phyloP scores from a whole-genome alignment of 2,329 filamentous ascomycete genomes.

The Fusarium hostae region DNA sequence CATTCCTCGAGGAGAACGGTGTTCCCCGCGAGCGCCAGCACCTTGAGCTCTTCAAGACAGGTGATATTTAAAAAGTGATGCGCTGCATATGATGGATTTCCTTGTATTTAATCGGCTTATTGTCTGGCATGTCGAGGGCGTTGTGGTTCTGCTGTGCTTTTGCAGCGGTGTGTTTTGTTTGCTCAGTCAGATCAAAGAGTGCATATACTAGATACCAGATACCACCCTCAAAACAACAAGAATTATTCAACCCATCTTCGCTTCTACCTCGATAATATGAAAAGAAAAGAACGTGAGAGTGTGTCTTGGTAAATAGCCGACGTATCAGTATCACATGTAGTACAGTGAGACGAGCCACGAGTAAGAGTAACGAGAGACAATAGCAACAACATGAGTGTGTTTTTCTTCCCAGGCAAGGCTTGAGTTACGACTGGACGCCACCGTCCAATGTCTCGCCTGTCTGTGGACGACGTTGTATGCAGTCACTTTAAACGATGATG shows the following conservation, averaged over 20 bases:
- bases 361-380: conserved; percentile 30
- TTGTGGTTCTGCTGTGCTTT: conserved; percentile 24
- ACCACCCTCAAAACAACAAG: conserved; percentile 1
- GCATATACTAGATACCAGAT: conserved; percentile 33
- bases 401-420: conserved; percentile 12
- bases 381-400: neutral
- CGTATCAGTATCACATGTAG: neutral
- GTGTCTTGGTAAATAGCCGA: conserved; percentile 22
- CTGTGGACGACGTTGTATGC: conserved; percentile 11
- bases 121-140: conserved; percentile 33
- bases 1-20: conserved; percentile 63
- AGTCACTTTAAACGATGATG: conserved; percentile 1
- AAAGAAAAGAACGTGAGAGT: neutral
- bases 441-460: conserved; percentile 35
- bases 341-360: conserved; percentile 26
- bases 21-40: conserved; percentile 69
- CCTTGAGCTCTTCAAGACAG: conserved; percentile 76
- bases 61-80: conserved; percentile 44
- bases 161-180: conserved; percentile 20
- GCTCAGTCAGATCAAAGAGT: conserved; percentile 4
- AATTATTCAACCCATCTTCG: neutral
- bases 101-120: conserved; percentile 2
- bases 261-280: neutral
- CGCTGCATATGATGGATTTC: neutral
- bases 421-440: conserved; percentile 35